Evolutionary conservation across 805 yeast species (phyloP).

Genomic region (Candida mattraensis): DNA sequence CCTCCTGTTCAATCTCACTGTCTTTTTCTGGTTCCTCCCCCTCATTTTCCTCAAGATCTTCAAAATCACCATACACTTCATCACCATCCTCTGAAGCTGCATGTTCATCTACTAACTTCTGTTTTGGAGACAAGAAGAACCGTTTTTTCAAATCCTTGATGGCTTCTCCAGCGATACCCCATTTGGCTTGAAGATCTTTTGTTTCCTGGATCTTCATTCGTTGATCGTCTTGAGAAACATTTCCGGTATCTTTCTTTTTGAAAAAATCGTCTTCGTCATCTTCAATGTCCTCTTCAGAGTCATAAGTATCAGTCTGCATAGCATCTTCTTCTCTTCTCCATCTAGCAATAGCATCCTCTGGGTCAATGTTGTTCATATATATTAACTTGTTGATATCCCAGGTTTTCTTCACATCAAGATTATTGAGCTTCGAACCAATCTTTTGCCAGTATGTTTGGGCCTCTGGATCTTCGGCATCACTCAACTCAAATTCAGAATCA

Average conservation of each 20-base stretch:
- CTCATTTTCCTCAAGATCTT: conserved; percentile 31
- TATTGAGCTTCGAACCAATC: conserved; percentile 62
- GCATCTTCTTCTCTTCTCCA: conserved; percentile 60
- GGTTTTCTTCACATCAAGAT: conserved; percentile 48
- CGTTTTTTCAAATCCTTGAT: conserved; percentile 43
- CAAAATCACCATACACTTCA: conserved; percentile 48
- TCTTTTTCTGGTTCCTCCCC: conserved; percentile 30
- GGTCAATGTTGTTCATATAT: conserved; percentile 75
- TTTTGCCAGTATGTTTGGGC: conserved; percentile 38
- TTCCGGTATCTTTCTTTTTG: conserved; percentile 41
- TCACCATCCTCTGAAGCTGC: conserved; percentile 45
- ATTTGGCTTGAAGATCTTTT: conserved; percentile 46
- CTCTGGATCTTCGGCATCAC: conserved; percentile 40
- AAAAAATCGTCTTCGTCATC: conserved; percentile 58
- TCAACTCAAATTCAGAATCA: conserved; percentile 48
- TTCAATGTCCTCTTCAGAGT: conserved; percentile 43
- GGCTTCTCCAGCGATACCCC: conserved; percentile 39
- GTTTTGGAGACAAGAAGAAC: conserved; percentile 55
- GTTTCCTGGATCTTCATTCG: conserved; percentile 43
- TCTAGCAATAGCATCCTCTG: conserved; percentile 67
- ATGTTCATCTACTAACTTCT: conserved; percentile 31
- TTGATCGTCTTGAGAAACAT: conserved; percentile 28
- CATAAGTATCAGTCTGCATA: conserved; percentile 40
- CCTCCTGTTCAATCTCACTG: conserved; percentile 33
- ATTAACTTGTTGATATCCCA: conserved; percentile 84